These are phyloP conservation scores for Apiospora koreana DNA, from an alignment of 2,329 filamentous ascomycete species.

Conservation along the genomic window DNA sequence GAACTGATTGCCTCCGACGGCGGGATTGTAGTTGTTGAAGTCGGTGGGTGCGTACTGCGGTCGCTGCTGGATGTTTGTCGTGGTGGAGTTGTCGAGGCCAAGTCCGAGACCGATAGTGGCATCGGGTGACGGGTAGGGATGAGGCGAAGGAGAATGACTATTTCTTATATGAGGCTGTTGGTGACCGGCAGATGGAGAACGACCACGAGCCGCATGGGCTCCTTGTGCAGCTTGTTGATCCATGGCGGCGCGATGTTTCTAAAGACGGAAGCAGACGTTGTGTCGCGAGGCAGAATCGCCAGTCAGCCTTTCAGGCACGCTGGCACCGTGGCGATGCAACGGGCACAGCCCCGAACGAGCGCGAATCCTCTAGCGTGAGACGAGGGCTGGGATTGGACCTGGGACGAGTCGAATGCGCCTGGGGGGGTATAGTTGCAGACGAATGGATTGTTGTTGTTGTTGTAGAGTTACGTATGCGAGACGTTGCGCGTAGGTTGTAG, in stretches of 20 bases:
- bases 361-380: constrained; percentile 16
- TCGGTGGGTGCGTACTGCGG: constrained; percentile 41
- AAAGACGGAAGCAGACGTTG: constrained; percentile 16
- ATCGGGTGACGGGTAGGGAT: constrained; percentile 54
- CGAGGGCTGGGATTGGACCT: constrained; percentile 9
- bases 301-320: constrained; percentile 19
- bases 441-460: neutral
- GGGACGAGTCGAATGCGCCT: neutral
- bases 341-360: constrained; percentile 17
- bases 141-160: constrained; percentile 64
- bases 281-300: constrained; percentile 19
- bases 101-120: constrained; percentile 57
- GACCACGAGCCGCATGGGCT: constrained; percentile 45
- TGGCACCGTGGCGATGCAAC: constrained; percentile 19
- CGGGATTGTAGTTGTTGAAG: constrained; percentile 48
- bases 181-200: constrained; percentile 62
- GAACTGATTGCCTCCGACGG: constrained; percentile 45
- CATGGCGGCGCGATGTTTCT: constrained; percentile 17
- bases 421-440: neutral
- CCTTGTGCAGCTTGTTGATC: constrained; percentile 17
- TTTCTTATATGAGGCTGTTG: constrained; percentile 68
- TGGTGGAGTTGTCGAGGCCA: constrained; percentile 54
- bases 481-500: constrained; percentile 12
- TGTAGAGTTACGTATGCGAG: constrained; percentile 12
- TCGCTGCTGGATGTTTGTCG: constrained; percentile 29